Evolutionary conservation across 768 basidiomycete species (phyloP).

Genomic region (Strobilomyces dryophilus): DNA sequence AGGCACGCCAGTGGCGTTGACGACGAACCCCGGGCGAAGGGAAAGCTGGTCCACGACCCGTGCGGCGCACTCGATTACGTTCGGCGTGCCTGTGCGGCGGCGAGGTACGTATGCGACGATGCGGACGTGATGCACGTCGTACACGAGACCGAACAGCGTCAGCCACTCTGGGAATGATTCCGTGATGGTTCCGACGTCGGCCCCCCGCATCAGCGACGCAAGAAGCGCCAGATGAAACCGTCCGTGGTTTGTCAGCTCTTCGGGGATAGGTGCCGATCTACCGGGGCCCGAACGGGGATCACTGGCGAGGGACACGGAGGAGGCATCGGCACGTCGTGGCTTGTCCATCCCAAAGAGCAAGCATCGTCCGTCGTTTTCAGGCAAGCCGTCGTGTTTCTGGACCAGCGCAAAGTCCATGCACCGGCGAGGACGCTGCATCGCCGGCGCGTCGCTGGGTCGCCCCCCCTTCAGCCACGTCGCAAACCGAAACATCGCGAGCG

Average conservation of each 20-base stretch:
- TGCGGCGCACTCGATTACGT: constrained; percentile 6
- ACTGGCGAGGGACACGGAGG: not conserved
- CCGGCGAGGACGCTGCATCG: not conserved
- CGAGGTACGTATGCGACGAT: constrained; percentile 22
- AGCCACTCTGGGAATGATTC: constrained; percentile 24
- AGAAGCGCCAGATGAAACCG: constrained; percentile 14
- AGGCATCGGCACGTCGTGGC: not conserved
- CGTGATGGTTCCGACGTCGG: not conserved
- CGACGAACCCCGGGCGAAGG: not conserved
- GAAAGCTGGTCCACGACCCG: constrained; percentile 23
- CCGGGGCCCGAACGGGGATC: not conserved
- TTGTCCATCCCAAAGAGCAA: constrained; percentile 19
- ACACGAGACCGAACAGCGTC: constrained; percentile 23
- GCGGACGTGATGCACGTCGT: constrained; percentile 12
- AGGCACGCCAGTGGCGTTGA: not conserved
- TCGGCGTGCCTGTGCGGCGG: not conserved
- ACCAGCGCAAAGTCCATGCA: constrained; percentile 16
- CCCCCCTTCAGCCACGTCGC: constrained; percentile 4
- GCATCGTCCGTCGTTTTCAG: not conserved
- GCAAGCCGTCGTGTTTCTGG: not conserved
- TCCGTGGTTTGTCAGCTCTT: constrained; percentile 9
- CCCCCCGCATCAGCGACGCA: constrained; percentile 1
- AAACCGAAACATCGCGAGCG: not conserved
- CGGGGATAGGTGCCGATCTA: constrained; percentile 5
- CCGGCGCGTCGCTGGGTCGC: constrained; percentile 6